phyloP scores from a whole-genome alignment of 2,329 filamentous ascomycete genomes.

The Xylaria sp. region DNA sequence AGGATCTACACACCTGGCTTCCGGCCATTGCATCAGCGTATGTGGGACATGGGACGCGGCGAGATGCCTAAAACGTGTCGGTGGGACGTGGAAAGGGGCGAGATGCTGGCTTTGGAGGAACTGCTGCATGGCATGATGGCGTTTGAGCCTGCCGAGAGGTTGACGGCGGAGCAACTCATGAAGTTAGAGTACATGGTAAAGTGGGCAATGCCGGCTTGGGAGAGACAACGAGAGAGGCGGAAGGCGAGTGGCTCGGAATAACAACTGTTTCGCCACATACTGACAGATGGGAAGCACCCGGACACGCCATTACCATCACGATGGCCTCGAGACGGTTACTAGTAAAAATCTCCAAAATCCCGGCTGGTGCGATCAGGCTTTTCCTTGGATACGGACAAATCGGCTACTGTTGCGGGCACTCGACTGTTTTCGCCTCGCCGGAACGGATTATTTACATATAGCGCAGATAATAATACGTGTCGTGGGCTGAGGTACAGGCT shows the following conservation, averaged over 20 bases:
- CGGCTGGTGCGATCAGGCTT: neutral
- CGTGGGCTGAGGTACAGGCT: neutral
- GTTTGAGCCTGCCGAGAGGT: constrained; percentile 29
- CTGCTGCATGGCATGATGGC: constrained; percentile 28
- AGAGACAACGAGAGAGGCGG: constrained; percentile 15
- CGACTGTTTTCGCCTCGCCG: neutral
- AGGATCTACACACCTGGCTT: constrained; percentile 21
- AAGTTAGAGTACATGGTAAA: constrained; percentile 12
- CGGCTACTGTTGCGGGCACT: neutral
- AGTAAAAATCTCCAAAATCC: neutral
- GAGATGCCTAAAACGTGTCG: constrained; percentile 16
- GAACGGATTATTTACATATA: neutral
- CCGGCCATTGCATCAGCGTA: constrained; percentile 18
- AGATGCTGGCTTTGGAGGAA: constrained; percentile 26
- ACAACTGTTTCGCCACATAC: neutral
- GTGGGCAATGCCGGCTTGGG: constrained; percentile 14
- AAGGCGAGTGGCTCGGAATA: constrained; percentile 18
- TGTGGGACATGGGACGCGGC: constrained; percentile 20
- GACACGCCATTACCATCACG: neutral
- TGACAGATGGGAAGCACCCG: neutral
- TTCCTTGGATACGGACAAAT: constrained; percentile 1
- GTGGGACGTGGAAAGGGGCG: constrained; percentile 26
- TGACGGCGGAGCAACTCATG: constrained; percentile 22
- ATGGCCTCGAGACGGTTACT: constrained; percentile 1
- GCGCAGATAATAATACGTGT: neutral